phyloP scores from a whole-genome alignment of 2,329 filamentous ascomycete genomes.

The Beauveria brongniartii region DNA sequence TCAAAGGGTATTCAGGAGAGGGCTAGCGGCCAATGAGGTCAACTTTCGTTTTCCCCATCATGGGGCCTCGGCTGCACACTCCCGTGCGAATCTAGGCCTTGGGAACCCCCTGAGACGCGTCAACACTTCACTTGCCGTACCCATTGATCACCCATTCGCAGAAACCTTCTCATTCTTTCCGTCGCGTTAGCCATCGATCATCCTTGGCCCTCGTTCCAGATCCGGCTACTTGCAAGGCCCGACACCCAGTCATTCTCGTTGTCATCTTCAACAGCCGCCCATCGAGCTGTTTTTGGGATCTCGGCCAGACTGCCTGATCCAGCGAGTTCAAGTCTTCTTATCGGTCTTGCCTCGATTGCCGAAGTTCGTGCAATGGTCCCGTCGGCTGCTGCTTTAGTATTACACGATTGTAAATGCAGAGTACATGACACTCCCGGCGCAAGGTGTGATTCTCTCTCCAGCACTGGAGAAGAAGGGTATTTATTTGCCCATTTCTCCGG shows the following conservation, averaged over 20 bases:
- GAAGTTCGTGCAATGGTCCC: conserved; percentile 87
- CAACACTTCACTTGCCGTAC: background rate
- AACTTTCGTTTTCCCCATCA: too few relatives aligned
- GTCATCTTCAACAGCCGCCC: conserved; percentile 65
- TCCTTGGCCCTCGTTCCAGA: background rate
- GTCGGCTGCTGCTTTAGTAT: conserved; percentile 76
- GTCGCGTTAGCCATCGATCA: background rate
- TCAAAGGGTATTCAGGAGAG: background rate
- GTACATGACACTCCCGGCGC: conserved; percentile 74
- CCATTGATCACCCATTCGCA: background rate
- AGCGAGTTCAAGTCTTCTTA: background rate
- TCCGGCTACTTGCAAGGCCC: background rate
- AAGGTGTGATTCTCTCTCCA: conserved; percentile 58
- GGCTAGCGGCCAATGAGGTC: background rate
- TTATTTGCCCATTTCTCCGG: conserved; percentile 81
- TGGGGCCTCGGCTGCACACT: background rate
- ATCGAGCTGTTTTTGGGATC: conserved; percentile 65
- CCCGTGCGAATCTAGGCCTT: background rate
- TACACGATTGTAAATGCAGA: conserved; percentile 86
- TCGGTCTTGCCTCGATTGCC: conserved; percentile 32
- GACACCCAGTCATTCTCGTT: background rate
- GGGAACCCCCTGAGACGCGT: background rate
- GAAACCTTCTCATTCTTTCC: background rate
- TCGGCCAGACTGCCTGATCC: too few relatives aligned
- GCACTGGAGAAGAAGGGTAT: conserved; percentile 55